Evolutionary conservation across 129 eudicot genomes (phyloP).

Genomic region (Arctium minus): DNA sequence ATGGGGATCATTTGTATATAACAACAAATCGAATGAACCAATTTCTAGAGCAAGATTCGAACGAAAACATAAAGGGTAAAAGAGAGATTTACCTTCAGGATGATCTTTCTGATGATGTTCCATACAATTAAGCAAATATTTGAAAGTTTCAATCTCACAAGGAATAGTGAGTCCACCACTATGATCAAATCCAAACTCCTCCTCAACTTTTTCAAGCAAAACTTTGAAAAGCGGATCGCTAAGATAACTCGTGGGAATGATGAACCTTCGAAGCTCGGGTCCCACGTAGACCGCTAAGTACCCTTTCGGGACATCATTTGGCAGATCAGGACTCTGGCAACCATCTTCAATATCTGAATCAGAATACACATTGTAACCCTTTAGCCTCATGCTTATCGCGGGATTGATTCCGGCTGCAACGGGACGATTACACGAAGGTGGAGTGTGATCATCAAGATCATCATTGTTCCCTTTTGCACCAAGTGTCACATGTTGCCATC

Average conservation of each 20-base stretch:
- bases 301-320: slow-evolving; percentile 77
- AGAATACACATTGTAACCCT: slow-evolving; percentile 34
- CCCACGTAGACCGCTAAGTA: slow-evolving; percentile 87
- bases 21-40: neutral
- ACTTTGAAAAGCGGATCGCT: slow-evolving; percentile 80
- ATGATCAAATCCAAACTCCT: slow-evolving; percentile 86
- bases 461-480: slow-evolving; percentile 25
- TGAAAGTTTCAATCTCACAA: slow-evolving; percentile 92
- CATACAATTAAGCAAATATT: slow-evolving; percentile 84
- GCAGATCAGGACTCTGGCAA: slow-evolving; percentile 79
- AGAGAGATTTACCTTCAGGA: slow-evolving; percentile 10
- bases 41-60: neutral
- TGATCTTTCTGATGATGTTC: slow-evolving; percentile 67
- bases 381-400: slow-evolving; percentile 54
- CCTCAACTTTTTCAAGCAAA: slow-evolving; percentile 81
- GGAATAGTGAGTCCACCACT: slow-evolving; percentile 88
- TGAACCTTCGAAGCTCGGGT: slow-evolving; percentile 80
- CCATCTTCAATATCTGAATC: slow-evolving; percentile 85
- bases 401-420: slow-evolving; percentile 55
- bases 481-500: slow-evolving; percentile 70
- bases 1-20: neutral
- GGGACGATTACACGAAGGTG: slow-evolving; percentile 10
- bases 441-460: neutral
- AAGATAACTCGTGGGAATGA: slow-evolving; percentile 81
- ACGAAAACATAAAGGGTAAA: neutral